Base-by-base conservation (phyloP, 2,329 filamentous ascomycete genomes). In the Aspergillus sp. region DNA sequence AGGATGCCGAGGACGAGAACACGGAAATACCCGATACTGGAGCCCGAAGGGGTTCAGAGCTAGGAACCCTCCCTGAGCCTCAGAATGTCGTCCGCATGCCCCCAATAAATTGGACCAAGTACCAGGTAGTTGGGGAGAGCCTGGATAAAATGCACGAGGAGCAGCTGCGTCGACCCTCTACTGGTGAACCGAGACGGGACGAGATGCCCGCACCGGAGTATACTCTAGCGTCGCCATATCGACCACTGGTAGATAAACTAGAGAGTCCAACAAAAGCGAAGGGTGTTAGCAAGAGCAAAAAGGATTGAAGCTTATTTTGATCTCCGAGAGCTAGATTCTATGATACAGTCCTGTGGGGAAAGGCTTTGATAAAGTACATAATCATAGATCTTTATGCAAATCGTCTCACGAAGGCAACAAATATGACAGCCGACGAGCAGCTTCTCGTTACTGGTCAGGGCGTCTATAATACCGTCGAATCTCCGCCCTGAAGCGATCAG, bases 51-150 rank as follows among this genome's bases (percentile, higher is more conserved):
- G 15, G 45, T 4, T 39, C 50, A 5, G 60, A 62, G 3, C 92
- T 92, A 78, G 79, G 84, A 2, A 77, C 77, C 17, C 83, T 97
- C 13, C 93, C 93, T 0, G 83, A 83, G 13, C 86, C 90, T 6
- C 93, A 97, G 73, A 89, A 89, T 65, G 80, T 98, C 1, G 88
- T 96, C 24, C 87, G 93, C 41, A 91, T 88, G 77, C 93, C 93
- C 8, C 89, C 91, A 8, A 88, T 98, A 69, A 96, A 97, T 78
- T 98, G 93, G 93, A 86, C 87, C 12, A 93, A 96, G 70, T 98
- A 98, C 73, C 90, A 91, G 66, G 82, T 97, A n/a, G 86, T 95
- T 3, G 93, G 91, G 49, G 88, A 90, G 59, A 86, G 90, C 1
- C 80, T 97, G 37, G 91, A 97, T 73, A 89, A 87, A 71, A 80